A percentile compares a stretch with the other conserved stretches of the same genome.
phyloP scores from a whole-genome alignment of 495 filamentous ascomycete species.

The Lophiostoma macrostomum region DNA sequence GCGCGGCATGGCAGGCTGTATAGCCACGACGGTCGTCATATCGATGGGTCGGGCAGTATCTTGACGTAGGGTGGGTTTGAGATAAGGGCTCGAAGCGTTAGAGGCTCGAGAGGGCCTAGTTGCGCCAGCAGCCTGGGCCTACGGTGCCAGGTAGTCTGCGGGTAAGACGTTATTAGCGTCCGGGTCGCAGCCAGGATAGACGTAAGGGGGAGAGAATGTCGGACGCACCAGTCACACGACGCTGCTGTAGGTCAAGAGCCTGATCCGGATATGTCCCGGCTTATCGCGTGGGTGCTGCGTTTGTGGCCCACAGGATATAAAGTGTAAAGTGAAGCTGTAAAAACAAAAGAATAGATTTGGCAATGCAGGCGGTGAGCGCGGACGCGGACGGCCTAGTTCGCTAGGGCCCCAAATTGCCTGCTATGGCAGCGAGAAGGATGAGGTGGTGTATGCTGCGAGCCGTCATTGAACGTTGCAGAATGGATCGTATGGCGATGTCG shows the following conservation, averaged over 20 bases:
- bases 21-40: slow-evolving; percentile 42
- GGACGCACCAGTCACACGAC: slow-evolving; percentile 36
- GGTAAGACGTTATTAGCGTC: slow-evolving; percentile 33
- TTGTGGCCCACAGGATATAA: slow-evolving; percentile 14
- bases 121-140: slow-evolving; percentile 10
- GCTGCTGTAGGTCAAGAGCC: slow-evolving; percentile 11
- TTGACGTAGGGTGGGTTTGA: slow-evolving; percentile 25
- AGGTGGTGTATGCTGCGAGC: slow-evolving; percentile 33
- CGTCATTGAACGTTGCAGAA: slow-evolving; percentile 33
- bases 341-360: slow-evolving; percentile 18
- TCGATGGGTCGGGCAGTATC: slow-evolving; percentile 10
- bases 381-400: background rate
- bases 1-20: slow-evolving; percentile 39
- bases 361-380: background rate
- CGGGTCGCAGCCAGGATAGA: background rate
- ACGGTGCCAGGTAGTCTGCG: slow-evolving; percentile 18
- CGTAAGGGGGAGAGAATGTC: background rate
- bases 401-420: slow-evolving; percentile 33
- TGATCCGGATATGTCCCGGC: slow-evolving; percentile 29
- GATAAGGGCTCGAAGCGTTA: slow-evolving; percentile 26
- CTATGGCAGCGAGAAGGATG: slow-evolving; percentile 36
- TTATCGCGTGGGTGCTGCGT: slow-evolving; percentile 36
- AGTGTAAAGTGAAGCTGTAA: slow-evolving; percentile 14
- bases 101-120: slow-evolving; percentile 5
- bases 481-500: background rate